Base-by-base conservation (phyloP, 805 yeast species). In the Teunomyces aglyptinius region DNA sequence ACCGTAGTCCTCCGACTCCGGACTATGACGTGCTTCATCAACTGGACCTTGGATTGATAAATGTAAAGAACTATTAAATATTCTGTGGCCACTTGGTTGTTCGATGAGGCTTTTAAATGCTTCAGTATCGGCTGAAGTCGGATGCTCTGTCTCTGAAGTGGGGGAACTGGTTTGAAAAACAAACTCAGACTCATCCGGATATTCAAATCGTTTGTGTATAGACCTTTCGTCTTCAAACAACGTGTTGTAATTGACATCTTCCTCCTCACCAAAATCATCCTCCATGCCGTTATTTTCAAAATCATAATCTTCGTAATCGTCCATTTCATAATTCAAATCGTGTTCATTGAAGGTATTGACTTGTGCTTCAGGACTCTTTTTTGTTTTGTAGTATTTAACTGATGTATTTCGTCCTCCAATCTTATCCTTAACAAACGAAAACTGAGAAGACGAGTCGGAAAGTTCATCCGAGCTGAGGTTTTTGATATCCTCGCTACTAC, bases 331-430 rank as follows among this genome's bases (percentile, higher is more conserved):
- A 4, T 61, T 65, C 34, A 63, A 49, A 36, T 68, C 71, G 13
- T 60, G 55, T 32, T 66, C 59, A 41, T 53, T 57, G 43, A 63
- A 64, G 10, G 56, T 59, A 34, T 60, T 64, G 49, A 46, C 43
- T 11, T 47, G 50, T 6, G 40, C n/a, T 13, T 32, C 36, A 2
- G 51, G 49, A 1, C 52, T 49, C 39, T 65, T 62, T 1, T 64
- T 59, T 8, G 68, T 63, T 44, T 76, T 76, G 56, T 81, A 80
- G 57, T 80, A 80, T 48, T 77, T 75, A 18, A 76, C 71, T 0
- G 85, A 80, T 1, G 77, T 65, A 45, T 79, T 78, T 49, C 85
- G 65, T 3, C 80, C 81, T n/a, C 76, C 70, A 1, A 57, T 46
- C 18, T 61, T 64, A 13, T 70, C 73, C 36, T 68, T 67, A 41